These are phyloP conservation scores for Colletotrichum sp. DNA, from an alignment of 2,329 filamentous ascomycete species.

Conservation along the genomic window DNA sequence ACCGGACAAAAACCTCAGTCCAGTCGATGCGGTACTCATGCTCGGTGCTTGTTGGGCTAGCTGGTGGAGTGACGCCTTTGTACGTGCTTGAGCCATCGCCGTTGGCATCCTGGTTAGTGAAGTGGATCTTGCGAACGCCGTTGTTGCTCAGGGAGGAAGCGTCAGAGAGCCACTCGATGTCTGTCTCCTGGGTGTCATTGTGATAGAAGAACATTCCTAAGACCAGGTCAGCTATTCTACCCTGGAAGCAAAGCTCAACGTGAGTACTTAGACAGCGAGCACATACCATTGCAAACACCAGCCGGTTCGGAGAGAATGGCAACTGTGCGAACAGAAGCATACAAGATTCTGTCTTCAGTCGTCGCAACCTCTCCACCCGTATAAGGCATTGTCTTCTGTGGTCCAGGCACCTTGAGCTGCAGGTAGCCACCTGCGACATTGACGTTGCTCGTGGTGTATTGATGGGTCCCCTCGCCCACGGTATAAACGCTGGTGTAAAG, in stretches of 20 bases:
- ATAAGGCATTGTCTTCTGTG: slow-evolving; percentile 24
- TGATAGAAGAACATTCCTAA: slow-evolving; percentile 34
- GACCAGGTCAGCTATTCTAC: accelerated
- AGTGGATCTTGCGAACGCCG: slow-evolving; percentile 27
- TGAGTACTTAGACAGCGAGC: accelerated
- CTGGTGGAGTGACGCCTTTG: slow-evolving; percentile 19
- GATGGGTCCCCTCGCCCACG: not conserved
- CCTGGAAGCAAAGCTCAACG: not conserved
- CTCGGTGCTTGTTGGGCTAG: slow-evolving; percentile 26
- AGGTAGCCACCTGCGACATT: slow-evolving; percentile 28
- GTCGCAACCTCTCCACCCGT: not conserved
- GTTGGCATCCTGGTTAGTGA: slow-evolving; percentile 32
- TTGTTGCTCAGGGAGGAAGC: slow-evolving; percentile 26
- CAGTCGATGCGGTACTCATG: slow-evolving; percentile 35
- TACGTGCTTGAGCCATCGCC: slow-evolving; percentile 19
- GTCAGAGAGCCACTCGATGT: slow-evolving; percentile 36
- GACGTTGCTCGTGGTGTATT: slow-evolving; percentile 21
- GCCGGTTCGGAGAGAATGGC: slow-evolving; percentile 29
- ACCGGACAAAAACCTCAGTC: slow-evolving; percentile 26
- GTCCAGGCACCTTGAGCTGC: slow-evolving; percentile 28
- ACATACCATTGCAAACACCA: slow-evolving; percentile 33
- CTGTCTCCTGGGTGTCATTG: slow-evolving; percentile 28
- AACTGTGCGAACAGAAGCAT: slow-evolving; percentile 27
- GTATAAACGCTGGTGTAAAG: not conserved
- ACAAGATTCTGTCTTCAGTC: not conserved